These are phyloP conservation scores for Fusarium mangiferae DNA, from an alignment of 2,329 filamentous ascomycete species.

Conservation along the genomic window DNA sequence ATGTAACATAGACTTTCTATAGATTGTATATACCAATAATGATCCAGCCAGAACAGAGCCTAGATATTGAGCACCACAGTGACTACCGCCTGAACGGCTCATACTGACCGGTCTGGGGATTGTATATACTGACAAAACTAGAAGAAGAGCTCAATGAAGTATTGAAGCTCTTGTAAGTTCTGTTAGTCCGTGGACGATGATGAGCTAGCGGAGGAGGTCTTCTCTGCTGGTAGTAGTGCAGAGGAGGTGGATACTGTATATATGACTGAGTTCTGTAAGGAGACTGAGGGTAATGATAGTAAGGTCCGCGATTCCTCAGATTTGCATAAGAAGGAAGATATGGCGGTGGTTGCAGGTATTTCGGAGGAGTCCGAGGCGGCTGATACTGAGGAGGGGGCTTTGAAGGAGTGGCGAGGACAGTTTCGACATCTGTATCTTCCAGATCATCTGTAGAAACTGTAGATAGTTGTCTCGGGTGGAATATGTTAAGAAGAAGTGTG, in stretches of 20 bases:
- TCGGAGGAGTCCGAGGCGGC: neutral
- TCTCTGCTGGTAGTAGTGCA: slow-evolving; percentile 19
- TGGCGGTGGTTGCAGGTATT: neutral
- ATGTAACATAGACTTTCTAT: neutral
- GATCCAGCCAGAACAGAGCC: neutral
- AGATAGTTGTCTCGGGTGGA: slow-evolving; percentile 19
- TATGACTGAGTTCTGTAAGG: neutral
- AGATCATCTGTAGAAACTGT: neutral
- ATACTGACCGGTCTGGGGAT: slow-evolving; percentile 12
- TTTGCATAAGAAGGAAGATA: slow-evolving; percentile 2
- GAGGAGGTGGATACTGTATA: slow-evolving; percentile 7
- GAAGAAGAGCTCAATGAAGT: slow-evolving; percentile 10
- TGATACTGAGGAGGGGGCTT: neutral
- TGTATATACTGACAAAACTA: slow-evolving; percentile 17
- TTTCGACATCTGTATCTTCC: neutral
- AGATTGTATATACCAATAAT: neutral
- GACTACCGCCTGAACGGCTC: slow-evolving; percentile 8
- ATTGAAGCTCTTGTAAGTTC: slow-evolving; percentile 18
- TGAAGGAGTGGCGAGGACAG: neutral
- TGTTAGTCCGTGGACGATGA: slow-evolving; percentile 13
- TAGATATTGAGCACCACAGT: fast-evolving
- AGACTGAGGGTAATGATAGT: neutral
- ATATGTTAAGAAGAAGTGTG: slow-evolving; percentile 26
- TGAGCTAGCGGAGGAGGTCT: neutral
- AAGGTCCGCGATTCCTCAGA: neutral